Evolutionary conservation across 2,329 filamentous ascomycete species (phyloP).

Genomic region (Fusarium armeniacum): DNA sequence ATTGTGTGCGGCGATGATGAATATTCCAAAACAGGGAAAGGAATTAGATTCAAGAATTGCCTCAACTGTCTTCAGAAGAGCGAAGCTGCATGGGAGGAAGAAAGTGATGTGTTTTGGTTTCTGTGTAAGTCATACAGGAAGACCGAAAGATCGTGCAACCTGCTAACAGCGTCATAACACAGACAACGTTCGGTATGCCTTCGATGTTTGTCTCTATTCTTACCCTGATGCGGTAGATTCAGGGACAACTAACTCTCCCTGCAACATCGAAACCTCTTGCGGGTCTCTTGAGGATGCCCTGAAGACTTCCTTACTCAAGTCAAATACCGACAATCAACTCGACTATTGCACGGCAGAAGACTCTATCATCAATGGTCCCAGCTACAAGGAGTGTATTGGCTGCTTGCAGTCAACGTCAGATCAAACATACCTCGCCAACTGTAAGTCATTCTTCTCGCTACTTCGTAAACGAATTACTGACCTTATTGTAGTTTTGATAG

Average conservation of each 20-base stretch:
- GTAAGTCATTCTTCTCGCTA: too few species aligned
- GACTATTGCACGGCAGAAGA: constrained; percentile 60
- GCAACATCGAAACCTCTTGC: constrained; percentile 60
- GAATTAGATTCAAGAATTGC: constrained; percentile 64
- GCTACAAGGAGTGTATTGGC: constrained; percentile 56
- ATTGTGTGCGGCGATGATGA: constrained; percentile 62
- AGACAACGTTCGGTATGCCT: constrained; percentile 66
- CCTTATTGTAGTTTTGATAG: too few species aligned
- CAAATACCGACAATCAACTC: constrained; percentile 48
- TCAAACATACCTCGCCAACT: constrained; percentile 63
- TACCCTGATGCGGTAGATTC: constrained; percentile 52
- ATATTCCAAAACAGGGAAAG: constrained; percentile 55
- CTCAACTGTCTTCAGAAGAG: constrained; percentile 63
- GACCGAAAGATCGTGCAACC: too few species aligned
- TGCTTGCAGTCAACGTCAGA: constrained; percentile 59
- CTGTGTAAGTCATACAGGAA: constrained; percentile 66
- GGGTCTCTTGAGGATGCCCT: constrained; percentile 57
- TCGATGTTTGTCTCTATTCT: constrained; percentile 63
- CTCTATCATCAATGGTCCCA: constrained; percentile 51
- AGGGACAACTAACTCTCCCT: constrained; percentile 57
- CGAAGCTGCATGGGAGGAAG: constrained; percentile 36
- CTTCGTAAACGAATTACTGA: too few species aligned
- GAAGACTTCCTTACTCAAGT: constrained; percentile 44
- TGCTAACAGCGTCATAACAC: not conserved
- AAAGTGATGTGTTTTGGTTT: constrained; percentile 57